These are phyloP conservation scores for Neoboletus subvelutipes DNA, from an alignment of 768 basidiomycete species.

Conservation along the genomic window DNA sequence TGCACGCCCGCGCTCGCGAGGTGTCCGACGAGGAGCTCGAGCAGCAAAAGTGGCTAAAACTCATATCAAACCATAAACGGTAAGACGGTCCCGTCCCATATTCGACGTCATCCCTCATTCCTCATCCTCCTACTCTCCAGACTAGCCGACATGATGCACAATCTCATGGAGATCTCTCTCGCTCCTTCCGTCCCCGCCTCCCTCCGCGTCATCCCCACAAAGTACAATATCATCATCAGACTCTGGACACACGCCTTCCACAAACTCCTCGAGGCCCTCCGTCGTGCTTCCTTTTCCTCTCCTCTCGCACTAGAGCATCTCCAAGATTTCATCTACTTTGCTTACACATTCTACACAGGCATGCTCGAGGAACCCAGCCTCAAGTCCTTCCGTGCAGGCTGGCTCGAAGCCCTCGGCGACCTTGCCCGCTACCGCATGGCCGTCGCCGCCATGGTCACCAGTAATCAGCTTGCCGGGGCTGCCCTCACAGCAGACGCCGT, in stretches of 20 bases:
- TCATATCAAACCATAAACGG: constrained; percentile 83
- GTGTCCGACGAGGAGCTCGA: constrained; percentile 57
- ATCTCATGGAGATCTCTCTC: constrained; percentile 80
- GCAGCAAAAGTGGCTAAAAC: constrained; percentile 72
- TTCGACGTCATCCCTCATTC: not conserved
- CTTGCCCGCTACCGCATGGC: constrained; percentile 94
- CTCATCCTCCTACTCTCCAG: constrained; percentile 43
- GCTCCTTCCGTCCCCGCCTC: constrained; percentile 88
- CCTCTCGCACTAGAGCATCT: constrained; percentile 81
- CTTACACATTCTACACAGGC: constrained; percentile 91
- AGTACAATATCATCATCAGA: constrained; percentile 93
- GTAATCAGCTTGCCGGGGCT: constrained; percentile 40
- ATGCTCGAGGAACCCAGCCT: constrained; percentile 82
- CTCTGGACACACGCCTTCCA: constrained; percentile 93
- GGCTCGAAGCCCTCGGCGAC: constrained; percentile 97
- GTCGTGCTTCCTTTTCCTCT: constrained; percentile 72
- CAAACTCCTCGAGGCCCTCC: constrained; percentile 85
- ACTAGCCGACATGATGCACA: constrained; percentile 87
- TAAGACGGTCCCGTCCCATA: constrained; percentile 39
- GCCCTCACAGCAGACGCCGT: constrained; percentile 59
- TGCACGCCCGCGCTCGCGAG: constrained; percentile 34
- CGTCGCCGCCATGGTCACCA: constrained; percentile 81
- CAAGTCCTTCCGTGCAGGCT: constrained; percentile 67
- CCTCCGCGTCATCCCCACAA: constrained; percentile 82
- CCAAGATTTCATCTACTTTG: constrained; percentile 92